Base-by-base conservation (phyloP, 2,329 filamentous ascomycete species). In the Fulvia fulva region DNA sequence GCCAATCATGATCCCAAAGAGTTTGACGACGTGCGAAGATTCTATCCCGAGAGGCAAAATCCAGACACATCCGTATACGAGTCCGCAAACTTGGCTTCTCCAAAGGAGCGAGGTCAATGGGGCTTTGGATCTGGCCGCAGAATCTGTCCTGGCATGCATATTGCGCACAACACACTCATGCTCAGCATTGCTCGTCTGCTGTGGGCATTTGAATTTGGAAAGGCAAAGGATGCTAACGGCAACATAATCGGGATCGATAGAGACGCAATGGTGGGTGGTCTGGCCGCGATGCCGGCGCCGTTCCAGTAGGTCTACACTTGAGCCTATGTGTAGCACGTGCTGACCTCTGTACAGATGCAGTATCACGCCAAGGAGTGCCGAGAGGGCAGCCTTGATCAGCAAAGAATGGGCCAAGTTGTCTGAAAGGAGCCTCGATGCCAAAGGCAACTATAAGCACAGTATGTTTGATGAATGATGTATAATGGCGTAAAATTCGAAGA, bases 251-350 rank as follows among this genome's bases (percentile, higher is more conserved):
- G 75, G 0, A 75, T 76, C 0, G 73, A 78, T 51, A 67, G 65
- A 4, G 74, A 77, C 28, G 71, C 69, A 25, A 60, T 78, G 50
- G 77, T 75, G 0, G 74, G 76, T 62, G 76, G 75, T 0, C 76
- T 78, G 56, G 74, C 77, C 2, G 76, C 73, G 62, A 76, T 76
- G 75, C 76, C 77, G 0, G 74, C 74, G 56, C 68, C 72, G n/a
- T n/a, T n/a, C n/a, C n/a, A n/a, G n/a, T n/a, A n/a, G n/a, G n/a
- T n/a, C n/a, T n/a, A n/a, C n/a, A n/a, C n/a, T n/a, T n/a, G n/a
- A n/a, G n/a, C n/a, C n/a, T n/a, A n/a, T n/a, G n/a, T n/a, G n/a
- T n/a, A n/a, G n/a, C n/a, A n/a, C n/a, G n/a, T n/a, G n/a, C n/a
- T n/a, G n/a, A n/a, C n/a, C n/a, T n/a, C n/a, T n/a, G 56, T 78